Conservation (phyloP, 345 rosid species). For the Orychophragmus violaceus region DNA sequence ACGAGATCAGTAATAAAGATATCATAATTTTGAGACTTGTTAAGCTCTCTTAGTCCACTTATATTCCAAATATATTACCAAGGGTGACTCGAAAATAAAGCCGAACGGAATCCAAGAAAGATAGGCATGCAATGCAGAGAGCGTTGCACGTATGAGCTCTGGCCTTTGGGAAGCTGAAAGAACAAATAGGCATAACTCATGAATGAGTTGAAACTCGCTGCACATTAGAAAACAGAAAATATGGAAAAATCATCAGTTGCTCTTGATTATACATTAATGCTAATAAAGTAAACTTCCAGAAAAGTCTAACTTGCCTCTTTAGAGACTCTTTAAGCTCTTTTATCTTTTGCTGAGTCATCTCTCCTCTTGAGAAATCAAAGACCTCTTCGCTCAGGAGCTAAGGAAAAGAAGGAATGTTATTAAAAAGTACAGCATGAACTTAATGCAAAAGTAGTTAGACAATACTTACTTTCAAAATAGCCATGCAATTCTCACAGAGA, state of each 20-base stretch:
- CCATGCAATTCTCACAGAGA: constrained; percentile 97
- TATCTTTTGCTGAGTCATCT: constrained; percentile 93
- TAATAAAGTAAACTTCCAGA: not conserved
- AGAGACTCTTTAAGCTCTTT: constrained; percentile 86
- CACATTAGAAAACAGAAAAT: constrained; percentile 25
- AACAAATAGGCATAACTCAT: constrained; percentile 90
- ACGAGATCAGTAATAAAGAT: constrained; percentile 14
- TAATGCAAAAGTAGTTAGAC: not conserved
- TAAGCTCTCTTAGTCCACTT: constrained; percentile 8
- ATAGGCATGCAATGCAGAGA: constrained; percentile 95
- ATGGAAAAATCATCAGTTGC: constrained; percentile 1
- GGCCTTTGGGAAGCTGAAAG: constrained; percentile 88
- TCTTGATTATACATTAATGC: not conserved
- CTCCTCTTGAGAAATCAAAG: constrained; percentile 97
- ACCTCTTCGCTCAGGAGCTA: constrained; percentile 99
- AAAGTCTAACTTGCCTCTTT: constrained; percentile 52
- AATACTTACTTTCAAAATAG: constrained; percentile 66
- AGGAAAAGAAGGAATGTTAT: constrained; percentile 10
- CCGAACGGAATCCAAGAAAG: constrained; percentile 99
- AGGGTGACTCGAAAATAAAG: constrained; percentile 88
- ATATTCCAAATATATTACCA: constrained; percentile 47
- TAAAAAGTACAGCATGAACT: not conserved
- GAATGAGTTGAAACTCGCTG: constrained; percentile 98
- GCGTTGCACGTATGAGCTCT: constrained; percentile 86
- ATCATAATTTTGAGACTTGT: not conserved